A percentile compares a stretch with the other conserved stretches of the same genome.
Evolutionary conservation across 495 filamentous ascomycete genomes (phyloP).

Genomic region (Lineolata rhizophorae): DNA sequence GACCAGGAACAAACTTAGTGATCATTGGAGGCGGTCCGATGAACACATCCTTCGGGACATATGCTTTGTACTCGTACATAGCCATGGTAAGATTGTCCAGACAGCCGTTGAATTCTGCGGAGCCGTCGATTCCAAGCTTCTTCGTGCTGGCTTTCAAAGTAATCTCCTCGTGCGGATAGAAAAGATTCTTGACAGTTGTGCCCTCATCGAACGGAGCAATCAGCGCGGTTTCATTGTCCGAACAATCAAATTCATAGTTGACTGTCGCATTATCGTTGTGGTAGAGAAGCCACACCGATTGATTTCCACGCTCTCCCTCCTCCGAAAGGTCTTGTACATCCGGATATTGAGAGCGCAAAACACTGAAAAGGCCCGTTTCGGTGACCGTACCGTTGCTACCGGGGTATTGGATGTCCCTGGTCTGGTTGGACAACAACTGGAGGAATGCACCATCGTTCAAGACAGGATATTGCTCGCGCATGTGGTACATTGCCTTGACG

Average conservation of each 20-base stretch:
- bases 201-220: slow-evolving; percentile 34
- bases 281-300: slow-evolving; percentile 45
- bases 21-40: slow-evolving; percentile 37
- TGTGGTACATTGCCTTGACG: slow-evolving; percentile 42
- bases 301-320: slow-evolving; percentile 24
- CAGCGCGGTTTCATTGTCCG: slow-evolving; percentile 23
- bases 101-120: slow-evolving; percentile 31
- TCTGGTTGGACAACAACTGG: slow-evolving; percentile 37
- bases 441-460: slow-evolving; percentile 44
- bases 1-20: slow-evolving; percentile 40
- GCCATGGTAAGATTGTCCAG: slow-evolving; percentile 27
- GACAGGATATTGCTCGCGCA: slow-evolving; percentile 34
- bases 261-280: slow-evolving; percentile 34
- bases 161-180: slow-evolving; percentile 38
- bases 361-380: slow-evolving; percentile 47
- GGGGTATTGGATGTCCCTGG: slow-evolving; percentile 25
- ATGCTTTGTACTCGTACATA: slow-evolving; percentile 40
- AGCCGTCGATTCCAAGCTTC: slow-evolving; percentile 23
- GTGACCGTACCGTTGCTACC: slow-evolving; percentile 33
- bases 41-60: slow-evolving; percentile 31
- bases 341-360: slow-evolving; percentile 25
- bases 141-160: slow-evolving; percentile 18
- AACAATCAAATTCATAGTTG: slow-evolving; percentile 41
- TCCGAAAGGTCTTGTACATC: slow-evolving; percentile 28
- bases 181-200: slow-evolving; percentile 41